A percentile compares a stretch with the other conserved stretches of the same genome.
phyloP scores from a whole-genome alignment of 2,329 filamentous ascomycete genomes.

The Amylocarpus encephaloides region DNA sequence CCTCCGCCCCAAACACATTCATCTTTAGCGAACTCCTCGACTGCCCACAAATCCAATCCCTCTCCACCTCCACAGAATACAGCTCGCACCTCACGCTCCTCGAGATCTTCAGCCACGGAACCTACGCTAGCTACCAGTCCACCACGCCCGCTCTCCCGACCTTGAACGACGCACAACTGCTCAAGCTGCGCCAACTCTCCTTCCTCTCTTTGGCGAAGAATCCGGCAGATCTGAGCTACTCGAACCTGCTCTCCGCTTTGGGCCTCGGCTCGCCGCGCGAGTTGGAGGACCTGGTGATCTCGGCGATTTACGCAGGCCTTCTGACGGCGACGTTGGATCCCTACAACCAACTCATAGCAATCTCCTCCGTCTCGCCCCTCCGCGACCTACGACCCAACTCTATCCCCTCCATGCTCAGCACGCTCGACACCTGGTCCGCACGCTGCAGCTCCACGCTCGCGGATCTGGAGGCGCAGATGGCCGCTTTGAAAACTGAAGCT shows the following conservation, averaged over 20 bases:
- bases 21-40: slow-evolving; percentile 92
- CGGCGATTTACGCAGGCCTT: slow-evolving; percentile 79
- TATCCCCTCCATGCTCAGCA: slow-evolving; percentile 60
- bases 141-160: slow-evolving; percentile 54
- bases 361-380: slow-evolving; percentile 75
- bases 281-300: slow-evolving; percentile 81
- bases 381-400: slow-evolving; percentile 75
- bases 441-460: slow-evolving; percentile 69
- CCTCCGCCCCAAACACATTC: slow-evolving; percentile 82
- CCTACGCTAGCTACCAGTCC: slow-evolving; percentile 66
- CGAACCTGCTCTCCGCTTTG: slow-evolving; percentile 58
- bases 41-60: slow-evolving; percentile 68
- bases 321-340: slow-evolving; percentile 80
- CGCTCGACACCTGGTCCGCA: slow-evolving; percentile 68
- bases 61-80: slow-evolving; percentile 58
- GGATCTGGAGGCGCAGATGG: slow-evolving; percentile 71
- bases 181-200: slow-evolving; percentile 87
- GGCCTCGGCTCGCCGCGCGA: slow-evolving; percentile 59
- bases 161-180: slow-evolving; percentile 64
- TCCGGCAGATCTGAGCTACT: slow-evolving; percentile 64
- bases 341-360: slow-evolving; percentile 63
- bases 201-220: slow-evolving; percentile 74
- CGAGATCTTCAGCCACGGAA: slow-evolving; percentile 88
- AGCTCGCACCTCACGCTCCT: slow-evolving; percentile 62
- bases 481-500: slow-evolving; percentile 55